Base-by-base conservation (phyloP, 345 rosid species). In the Bruguiera parviflora region DNA sequence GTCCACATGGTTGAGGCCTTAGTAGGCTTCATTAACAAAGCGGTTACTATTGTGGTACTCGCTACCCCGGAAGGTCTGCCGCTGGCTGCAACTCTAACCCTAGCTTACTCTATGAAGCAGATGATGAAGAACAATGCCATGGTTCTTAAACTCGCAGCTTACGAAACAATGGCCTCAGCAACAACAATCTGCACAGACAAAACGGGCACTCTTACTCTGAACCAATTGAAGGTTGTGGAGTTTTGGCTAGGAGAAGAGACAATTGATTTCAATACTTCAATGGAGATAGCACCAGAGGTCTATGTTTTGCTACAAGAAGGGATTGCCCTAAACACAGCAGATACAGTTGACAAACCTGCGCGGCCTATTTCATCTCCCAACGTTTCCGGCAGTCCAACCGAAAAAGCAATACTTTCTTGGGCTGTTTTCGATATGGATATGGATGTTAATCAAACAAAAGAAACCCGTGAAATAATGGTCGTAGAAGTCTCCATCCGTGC, bases 161-260 rank as follows among this genome's bases (percentile, higher is more conserved):
- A 84, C 27, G 89, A 81, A 70, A 85, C 89, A 0, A 83, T 85
- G 85, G 84, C 87, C 13, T 81, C 89, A 1, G 85, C 84, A 58
- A 85, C 87, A 8, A 83, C 70, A 51, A 81, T 85, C 63, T 85
- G 87, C 70, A 81, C 83, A 0, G 86, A 85, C 62, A 85, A 80
- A 52, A 83, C 84, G 13, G 87, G 87, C 21, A 83, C 89, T 27
- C 78, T 83, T 53, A 83, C 89, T 19, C 64, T 83, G 55, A 83
- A 81, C 16, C 65, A 81, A 52, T 76, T 83, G 82, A 74, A 69
- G 52, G 80, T 79, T 49, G 69, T 64, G 0, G 77, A 80, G 62
- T 74, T 74, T 53, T 76, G 83, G 77, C 64, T 73, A 1, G 84
- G 82, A 20, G 70, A 53, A 58, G 83, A 82, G 58, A 66, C 84